A percentile compares a stretch with the other conserved stretches of the same genome.
Evolutionary conservation across 2,329 filamentous ascomycete genomes (phyloP).

Genomic region (Cercospora zeina): DNA sequence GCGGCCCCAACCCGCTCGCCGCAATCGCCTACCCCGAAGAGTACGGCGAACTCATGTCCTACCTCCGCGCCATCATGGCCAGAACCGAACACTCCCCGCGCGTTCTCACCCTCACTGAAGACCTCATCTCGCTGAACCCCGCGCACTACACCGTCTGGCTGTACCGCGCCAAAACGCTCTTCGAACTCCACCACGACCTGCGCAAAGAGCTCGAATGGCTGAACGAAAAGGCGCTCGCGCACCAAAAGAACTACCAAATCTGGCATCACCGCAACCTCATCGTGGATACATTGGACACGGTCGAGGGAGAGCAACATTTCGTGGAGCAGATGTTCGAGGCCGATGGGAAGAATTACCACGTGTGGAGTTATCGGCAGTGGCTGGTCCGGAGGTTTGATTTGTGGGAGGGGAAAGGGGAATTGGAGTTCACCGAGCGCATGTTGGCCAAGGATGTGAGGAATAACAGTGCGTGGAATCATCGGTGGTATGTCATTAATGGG

Average conservation of each 20-base stretch:
- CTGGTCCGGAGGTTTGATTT: slow-evolving; percentile 64
- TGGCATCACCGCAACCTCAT: slow-evolving; percentile 68
- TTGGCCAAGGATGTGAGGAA: slow-evolving; percentile 83
- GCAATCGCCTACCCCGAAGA: slow-evolving; percentile 87
- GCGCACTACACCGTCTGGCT: slow-evolving; percentile 99
- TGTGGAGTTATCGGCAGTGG: slow-evolving; percentile 92
- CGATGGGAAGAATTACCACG: slow-evolving; percentile 97
- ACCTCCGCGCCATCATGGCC: slow-evolving; percentile 91
- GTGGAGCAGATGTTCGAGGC: slow-evolving; percentile 75
- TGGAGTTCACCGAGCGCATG: slow-evolving; percentile 69
- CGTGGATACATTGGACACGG: slow-evolving; percentile 52
- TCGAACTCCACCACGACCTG: slow-evolving; percentile 65
- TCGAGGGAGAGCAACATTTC: slow-evolving; percentile 65
- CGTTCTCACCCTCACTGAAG: slow-evolving; percentile 76
- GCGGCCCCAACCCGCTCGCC: slow-evolving; percentile 73
- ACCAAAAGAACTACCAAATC: slow-evolving; percentile 98
- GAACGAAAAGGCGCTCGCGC: slow-evolving; percentile 74
- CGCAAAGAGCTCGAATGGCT: slow-evolving; percentile 79
- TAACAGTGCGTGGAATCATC: slow-evolving; percentile 96
- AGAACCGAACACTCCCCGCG: slow-evolving; percentile 78
- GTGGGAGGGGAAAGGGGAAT: slow-evolving; percentile 56
- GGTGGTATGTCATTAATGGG: slow-evolving; percentile 88
- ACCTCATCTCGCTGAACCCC: slow-evolving; percentile 89
- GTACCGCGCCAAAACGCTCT: slow-evolving; percentile 80
- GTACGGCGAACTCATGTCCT: slow-evolving; percentile 89